Conservation (phyloP, 768 basidiomycete species). For the Panaeolus cyanescens region DNA sequence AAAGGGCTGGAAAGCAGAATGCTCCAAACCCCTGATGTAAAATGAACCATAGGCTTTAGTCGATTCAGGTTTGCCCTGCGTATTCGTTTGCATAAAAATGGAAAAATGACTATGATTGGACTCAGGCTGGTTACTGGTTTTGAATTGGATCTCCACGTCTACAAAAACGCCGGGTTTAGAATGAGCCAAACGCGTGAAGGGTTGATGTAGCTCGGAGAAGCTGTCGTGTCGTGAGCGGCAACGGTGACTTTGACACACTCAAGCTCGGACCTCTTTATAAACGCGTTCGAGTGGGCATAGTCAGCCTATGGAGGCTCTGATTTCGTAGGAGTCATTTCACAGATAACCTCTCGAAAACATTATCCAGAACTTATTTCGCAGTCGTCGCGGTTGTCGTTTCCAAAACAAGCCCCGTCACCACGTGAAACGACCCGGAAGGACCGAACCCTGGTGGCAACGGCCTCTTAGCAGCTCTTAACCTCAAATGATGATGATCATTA, state of each 20-base stretch:
- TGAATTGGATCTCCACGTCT: not conserved
- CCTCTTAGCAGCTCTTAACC: not conserved
- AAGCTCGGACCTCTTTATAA: too few relatives aligned
- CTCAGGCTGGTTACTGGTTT: not conserved
- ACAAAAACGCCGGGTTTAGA: not conserved
- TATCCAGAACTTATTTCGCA: too few relatives aligned
- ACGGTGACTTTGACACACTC: not conserved
- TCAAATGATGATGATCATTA: not conserved
- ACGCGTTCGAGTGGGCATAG: too few relatives aligned
- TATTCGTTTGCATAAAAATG: not conserved
- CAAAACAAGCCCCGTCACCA: not conserved
- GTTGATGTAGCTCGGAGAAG: not conserved
- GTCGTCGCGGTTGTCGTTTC: not conserved
- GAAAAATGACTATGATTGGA: not conserved
- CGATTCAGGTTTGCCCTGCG: not conserved
- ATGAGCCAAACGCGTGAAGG: not conserved
- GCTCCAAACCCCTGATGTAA: not conserved
- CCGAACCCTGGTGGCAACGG: not conserved
- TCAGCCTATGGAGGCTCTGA: too few relatives aligned
- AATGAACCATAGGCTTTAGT: not conserved
- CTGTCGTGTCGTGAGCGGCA: not conserved
- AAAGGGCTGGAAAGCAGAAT: too few relatives aligned
- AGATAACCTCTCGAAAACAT: too few relatives aligned
- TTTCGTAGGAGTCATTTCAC: too few relatives aligned
- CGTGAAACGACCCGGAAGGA: not conserved